Base-by-base conservation (phyloP, 1,139 yeast species). In the Pneumocystis sp. region DNA sequence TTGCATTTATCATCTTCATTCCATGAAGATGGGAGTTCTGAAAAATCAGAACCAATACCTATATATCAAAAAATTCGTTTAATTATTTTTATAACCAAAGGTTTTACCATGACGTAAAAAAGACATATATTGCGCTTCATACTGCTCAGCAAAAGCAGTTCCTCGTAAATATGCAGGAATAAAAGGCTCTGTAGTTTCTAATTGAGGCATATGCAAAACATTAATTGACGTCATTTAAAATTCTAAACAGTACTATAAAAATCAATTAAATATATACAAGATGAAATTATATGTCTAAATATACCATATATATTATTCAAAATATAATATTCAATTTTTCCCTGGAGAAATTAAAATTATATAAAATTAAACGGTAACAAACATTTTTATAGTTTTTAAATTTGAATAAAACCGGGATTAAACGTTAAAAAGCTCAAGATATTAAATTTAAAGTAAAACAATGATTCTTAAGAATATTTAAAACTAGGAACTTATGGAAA, bases 141-240 rank as follows among this genome's bases (percentile, higher is more conserved):
- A 61, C 39, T 63, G 66, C 57, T 64, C 66, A 39, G 67, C 67
- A 37, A 63, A 65, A 17, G 62, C 62, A 25, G 67, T 62, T 57
- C 57, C 67, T 62, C 39, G 44, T n/a, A 65, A 65, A 61, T 65
- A 65, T 61, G 50, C 61, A 7, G 67, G 67, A 31, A 65, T 50
- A 25, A 50, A 50, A 21, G 57, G 57, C 10, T 50, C 57, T 12
- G 29, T n/a, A 50, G 8, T 25, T 25, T 50, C 57, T 29, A 17
- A 12, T 50, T 50, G 57, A 50, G 34, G 21, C 21, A 25, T 15
- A 50, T 50, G 57, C 12, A 50, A 50, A 50, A 50, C 57, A 50
- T 50, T 50, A 50, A 50, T 31, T 8, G 57, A 50, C 31, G 34
- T 15, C 34, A 50, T 50, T 50, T 34, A 29, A 50, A 44, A 19